A percentile compares a stretch with the other conserved stretches of the same genome.
These are phyloP conservation scores for Kwoniella mangroviensis DNA, from an alignment of 768 basidiomycete genomes.

Conservation along the genomic window DNA sequence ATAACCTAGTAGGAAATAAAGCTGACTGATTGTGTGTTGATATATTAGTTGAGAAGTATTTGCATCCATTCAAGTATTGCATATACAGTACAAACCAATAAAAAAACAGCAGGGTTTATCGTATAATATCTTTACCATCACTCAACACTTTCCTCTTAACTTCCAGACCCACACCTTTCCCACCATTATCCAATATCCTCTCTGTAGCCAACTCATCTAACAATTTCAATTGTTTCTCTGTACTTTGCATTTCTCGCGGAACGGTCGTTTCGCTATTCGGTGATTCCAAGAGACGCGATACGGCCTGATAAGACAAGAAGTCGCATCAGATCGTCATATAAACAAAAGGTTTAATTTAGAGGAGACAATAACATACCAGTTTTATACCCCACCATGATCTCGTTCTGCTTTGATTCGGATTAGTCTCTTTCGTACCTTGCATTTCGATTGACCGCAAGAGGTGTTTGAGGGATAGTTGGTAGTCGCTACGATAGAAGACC, in stretches of 20 bases:
- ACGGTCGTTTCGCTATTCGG: slow-evolving; percentile 21
- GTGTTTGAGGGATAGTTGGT: slow-evolving; percentile 48
- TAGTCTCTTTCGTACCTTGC: slow-evolving; percentile 29
- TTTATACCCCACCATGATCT: slow-evolving; percentile 55
- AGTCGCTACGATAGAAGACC: slow-evolving; percentile 37
- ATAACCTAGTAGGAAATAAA: no score
- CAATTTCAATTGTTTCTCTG: slow-evolving; percentile 28
- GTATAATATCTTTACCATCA: not conserved
- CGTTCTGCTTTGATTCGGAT: slow-evolving; percentile 28
- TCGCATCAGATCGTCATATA: not conserved
- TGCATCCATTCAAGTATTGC: no score
- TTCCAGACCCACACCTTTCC: slow-evolving; percentile 28
- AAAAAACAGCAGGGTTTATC: no score
- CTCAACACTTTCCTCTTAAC: slow-evolving; percentile 31
- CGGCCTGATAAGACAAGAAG: slow-evolving; percentile 7
- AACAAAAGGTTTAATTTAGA: not conserved
- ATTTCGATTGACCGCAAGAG: slow-evolving; percentile 53
- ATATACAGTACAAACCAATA: no score
- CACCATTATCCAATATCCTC: slow-evolving; percentile 35
- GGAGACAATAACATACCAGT: slow-evolving; percentile 31
- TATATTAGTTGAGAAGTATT: no score
- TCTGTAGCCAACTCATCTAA: slow-evolving; percentile 46
- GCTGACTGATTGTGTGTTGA: no score
- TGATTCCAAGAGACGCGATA: slow-evolving; percentile 29
- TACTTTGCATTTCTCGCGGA: slow-evolving; percentile 21